A percentile compares a stretch with the other conserved stretches of the same genome.
These are phyloP conservation scores for Hibiscus mutabilis DNA, from an alignment of 345 rosid genomes.

Conservation along the genomic window DNA sequence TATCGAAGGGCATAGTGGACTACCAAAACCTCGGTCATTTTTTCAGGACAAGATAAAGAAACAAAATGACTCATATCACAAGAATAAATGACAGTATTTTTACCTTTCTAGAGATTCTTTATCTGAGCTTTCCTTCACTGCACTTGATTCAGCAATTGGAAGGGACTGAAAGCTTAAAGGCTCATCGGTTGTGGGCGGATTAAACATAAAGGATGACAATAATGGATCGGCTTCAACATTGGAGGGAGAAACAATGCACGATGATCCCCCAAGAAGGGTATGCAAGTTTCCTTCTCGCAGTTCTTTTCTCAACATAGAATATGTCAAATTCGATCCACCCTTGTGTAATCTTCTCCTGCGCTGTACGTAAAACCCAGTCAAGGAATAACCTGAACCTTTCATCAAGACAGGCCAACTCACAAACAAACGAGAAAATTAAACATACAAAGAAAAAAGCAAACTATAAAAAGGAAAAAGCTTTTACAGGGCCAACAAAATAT, in stretches of 20 bases:
- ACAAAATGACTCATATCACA: background rate
- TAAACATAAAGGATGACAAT: slow-evolving; percentile 60
- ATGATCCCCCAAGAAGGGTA: slow-evolving; percentile 60
- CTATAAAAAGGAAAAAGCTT: background rate
- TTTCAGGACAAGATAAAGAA: background rate
- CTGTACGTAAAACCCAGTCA: slow-evolving; percentile 56
- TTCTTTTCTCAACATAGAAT: slow-evolving; percentile 58
- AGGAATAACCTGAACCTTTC: slow-evolving; percentile 31
- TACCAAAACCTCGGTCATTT: background rate
- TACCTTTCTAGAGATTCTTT: slow-evolving; percentile 41
- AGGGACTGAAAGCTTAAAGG: slow-evolving; percentile 19
- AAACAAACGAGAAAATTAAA: background rate
- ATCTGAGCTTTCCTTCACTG: slow-evolving; percentile 23
- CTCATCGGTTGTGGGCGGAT: slow-evolving; percentile 30
- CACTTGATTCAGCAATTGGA: slow-evolving; percentile 26
- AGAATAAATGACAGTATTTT: background rate
- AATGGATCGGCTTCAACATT: slow-evolving; percentile 62
- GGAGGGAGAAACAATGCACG: slow-evolving; percentile 39
- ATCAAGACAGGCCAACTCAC: background rate
- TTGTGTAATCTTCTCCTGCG: slow-evolving; percentile 58
- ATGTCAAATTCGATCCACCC: slow-evolving; percentile 49
- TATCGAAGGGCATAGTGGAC: background rate
- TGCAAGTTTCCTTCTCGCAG: slow-evolving; percentile 62
- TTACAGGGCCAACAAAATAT: background rate
- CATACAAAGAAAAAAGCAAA: background rate